These are phyloP conservation scores for Xylariales sp. DNA, from an alignment of 2,329 filamentous ascomycete genomes.

Conservation along the genomic window DNA sequence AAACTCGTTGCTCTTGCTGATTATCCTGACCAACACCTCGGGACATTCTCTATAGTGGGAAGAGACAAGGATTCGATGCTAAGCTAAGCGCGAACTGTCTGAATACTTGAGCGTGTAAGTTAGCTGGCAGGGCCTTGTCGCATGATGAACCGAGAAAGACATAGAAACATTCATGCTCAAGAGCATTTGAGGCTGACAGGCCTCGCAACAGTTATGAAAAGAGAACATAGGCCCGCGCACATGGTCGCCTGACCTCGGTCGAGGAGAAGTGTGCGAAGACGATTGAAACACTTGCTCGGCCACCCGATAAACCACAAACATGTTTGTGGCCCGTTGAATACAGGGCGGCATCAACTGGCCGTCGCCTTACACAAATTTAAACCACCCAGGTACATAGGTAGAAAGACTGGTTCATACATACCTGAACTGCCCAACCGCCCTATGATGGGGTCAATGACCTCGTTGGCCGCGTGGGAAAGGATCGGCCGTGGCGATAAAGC, in stretches of 20 bases:
- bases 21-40: slow-evolving; percentile 44
- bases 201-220: neutral
- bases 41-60: slow-evolving; percentile 43
- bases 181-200: slow-evolving; percentile 1
- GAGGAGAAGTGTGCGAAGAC: slow-evolving; percentile 22
- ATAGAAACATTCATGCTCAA: neutral
- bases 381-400: slow-evolving; percentile 2
- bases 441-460: slow-evolving; percentile 31
- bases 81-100: slow-evolving; percentile 21
- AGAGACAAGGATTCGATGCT: slow-evolving; percentile 18
- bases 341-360: slow-evolving; percentile 6
- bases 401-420: slow-evolving; percentile 21
- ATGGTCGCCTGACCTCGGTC: slow-evolving; percentile 5
- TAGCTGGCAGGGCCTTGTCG: slow-evolving; percentile 12
- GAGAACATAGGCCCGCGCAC: slow-evolving; percentile 13
- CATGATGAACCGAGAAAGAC: neutral
- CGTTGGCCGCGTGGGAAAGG: slow-evolving; percentile 12
- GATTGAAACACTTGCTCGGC: neutral
- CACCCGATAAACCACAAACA: neutral
- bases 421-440: slow-evolving; percentile 38
- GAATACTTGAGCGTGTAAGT: slow-evolving; percentile 14
- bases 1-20: slow-evolving; percentile 44
- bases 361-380: slow-evolving; percentile 2
- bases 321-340: neutral
- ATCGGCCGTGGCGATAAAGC: slow-evolving; percentile 11